Evolutionary conservation across 2,329 filamentous ascomycete species (phyloP).

Genomic region (Fusarium domesticum): DNA sequence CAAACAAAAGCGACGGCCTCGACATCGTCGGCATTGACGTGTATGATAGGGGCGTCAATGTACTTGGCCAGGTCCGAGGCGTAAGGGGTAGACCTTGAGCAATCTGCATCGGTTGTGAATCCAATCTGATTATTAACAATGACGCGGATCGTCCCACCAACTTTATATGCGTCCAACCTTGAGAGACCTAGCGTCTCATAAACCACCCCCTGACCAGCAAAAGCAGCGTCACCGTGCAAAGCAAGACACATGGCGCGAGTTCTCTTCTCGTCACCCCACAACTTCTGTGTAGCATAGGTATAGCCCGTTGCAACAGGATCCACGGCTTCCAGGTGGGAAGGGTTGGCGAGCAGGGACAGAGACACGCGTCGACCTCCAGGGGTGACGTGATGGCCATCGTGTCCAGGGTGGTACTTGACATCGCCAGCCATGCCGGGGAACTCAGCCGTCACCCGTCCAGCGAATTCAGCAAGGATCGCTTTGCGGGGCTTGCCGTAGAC

Average conservation of each 20-base stretch:
- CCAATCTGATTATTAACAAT: conserved; percentile 99
- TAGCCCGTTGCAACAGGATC: conserved; percentile 97
- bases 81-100: conserved; percentile 95
- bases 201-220: conserved; percentile 93
- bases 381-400: conserved; percentile 99
- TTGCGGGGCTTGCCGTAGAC: conserved; percentile 99
- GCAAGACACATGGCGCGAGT: conserved; percentile 93
- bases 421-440: conserved; percentile 89
- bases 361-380: conserved; percentile 99
- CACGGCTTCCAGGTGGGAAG: conserved; percentile 96
- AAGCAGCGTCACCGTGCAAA: conserved; percentile 94
- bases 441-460: too few relatives aligned
- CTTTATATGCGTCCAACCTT: conserved; percentile 91
- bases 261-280: conserved; percentile 91
- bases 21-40: conserved; percentile 97
- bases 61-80: conserved; percentile 99
- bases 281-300: conserved; percentile 96
- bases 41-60: conserved; percentile 97
- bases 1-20: conserved; percentile 98
- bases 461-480: conserved; percentile 98
- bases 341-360: conserved; percentile 95
- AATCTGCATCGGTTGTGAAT: conserved; percentile 97
- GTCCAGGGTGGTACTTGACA: conserved; percentile 98
- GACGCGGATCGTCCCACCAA: conserved; percentile 93
- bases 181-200: conserved; percentile 99